Evolutionary conservation across 2,329 filamentous ascomycete genomes (phyloP), one percentile per base, ranked within the genome.

Genomic region (Chrysosporium queenslandicum): DNA sequence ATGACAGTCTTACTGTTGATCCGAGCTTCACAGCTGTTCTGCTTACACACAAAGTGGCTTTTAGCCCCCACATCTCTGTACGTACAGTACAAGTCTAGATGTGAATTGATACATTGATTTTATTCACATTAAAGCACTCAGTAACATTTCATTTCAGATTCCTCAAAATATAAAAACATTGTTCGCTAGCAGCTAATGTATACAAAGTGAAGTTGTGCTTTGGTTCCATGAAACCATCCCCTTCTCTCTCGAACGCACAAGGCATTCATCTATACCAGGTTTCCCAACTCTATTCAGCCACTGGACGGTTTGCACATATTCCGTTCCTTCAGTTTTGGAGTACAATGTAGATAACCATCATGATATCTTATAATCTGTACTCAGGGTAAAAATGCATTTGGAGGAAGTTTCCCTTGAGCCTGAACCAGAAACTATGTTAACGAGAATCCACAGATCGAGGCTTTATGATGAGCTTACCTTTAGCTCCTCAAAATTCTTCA

Each of bases 401-500:
- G 11, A 29, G 58, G 58, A 34, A 59, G 52, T 23, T 55, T 51
- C 39, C 56, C 58, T 39, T 58, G 56, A n/a, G 52, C 34, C 58
- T 59, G 27, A 45, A 23, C 39, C n/a, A 5, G 30, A 16, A n/a
- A 23, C 16, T 32, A 32, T 12, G n/a, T 27, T 34, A 32, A 18
- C 14, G 14, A 21, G 8, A 39, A 18, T 23, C 18, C 7, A 40
- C 20, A 27, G 8, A 11, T 7, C 29, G 18, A 25, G 29, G 32
- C 30, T 23, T 20, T 37, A 61, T 25, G 14, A 5, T 37, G 25
- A 21, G 30, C 74, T 64, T 73, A 85, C 86, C 75, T 83, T 88
- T 53, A 86, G 82, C 58, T 83, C 78, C 56, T 83, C 78, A 64
- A 95, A 96, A 29, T 86, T 80, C 50, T 77, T 73, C 59, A 90